Conservation (phyloP, 108 stramenopile genomes). For the Cylindrotheca closterium region DNA sequence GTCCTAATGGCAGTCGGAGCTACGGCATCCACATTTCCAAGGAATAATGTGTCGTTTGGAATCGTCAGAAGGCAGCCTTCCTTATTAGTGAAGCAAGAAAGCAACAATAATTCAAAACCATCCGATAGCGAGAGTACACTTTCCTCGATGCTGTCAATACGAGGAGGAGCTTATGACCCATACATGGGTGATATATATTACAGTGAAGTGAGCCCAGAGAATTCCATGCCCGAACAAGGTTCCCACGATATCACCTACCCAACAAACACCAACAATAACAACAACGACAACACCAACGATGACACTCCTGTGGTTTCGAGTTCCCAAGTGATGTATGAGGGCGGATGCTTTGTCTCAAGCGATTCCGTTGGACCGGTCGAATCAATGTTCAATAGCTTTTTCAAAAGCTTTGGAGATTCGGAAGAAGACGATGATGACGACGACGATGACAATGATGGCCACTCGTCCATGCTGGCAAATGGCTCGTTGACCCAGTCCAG, state of each 20-base stretch:
- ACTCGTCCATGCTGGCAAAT: constrained; percentile 56
- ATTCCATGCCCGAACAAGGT: neutral
- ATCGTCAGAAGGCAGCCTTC: too few relatives aligned
- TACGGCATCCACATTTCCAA: too few relatives aligned
- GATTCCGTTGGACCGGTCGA: neutral
- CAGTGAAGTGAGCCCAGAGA: neutral
- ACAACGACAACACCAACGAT: too few relatives aligned
- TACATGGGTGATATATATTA: neutral
- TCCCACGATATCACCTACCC: neutral
- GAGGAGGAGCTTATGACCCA: neutral
- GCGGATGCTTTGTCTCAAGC: constrained; percentile 21
- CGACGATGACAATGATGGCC: constrained; percentile 60
- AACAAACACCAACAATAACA: too few relatives aligned
- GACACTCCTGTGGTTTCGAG: constrained; percentile 12
- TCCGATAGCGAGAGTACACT: too few relatives aligned
- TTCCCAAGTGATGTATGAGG: constrained; percentile 26
- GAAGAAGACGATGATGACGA: constrained; percentile 49
- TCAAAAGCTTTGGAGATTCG: constrained; percentile 17
- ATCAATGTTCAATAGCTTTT: neutral
- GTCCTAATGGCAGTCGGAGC: too few relatives aligned
- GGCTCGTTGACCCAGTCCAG: constrained; percentile 32
- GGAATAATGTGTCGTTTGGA: too few relatives aligned
- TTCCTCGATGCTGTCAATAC: neutral
- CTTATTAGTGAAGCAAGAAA: too few relatives aligned
- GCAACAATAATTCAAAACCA: too few relatives aligned